Base-by-base conservation (phyloP, 768 basidiomycete species). In the Trametes gibbosa region DNA sequence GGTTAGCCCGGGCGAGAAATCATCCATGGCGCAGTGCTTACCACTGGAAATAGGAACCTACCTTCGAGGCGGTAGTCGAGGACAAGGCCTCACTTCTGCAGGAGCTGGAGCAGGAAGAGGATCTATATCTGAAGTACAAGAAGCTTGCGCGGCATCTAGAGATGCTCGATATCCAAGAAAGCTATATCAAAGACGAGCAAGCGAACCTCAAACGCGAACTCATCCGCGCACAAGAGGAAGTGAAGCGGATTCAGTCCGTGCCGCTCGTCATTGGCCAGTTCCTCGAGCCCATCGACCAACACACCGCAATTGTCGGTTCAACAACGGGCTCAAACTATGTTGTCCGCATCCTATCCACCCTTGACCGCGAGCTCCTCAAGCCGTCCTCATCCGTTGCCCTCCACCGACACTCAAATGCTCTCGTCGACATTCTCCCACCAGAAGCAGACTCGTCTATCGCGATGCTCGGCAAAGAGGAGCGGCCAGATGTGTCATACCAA, bases 231-330 rank as follows among this genome's bases (percentile, higher is more conserved):
- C 97, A 99, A 71, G 97, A 99, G 73, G 97, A 99, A 76, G 97
- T 99, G 70, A 97, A 98, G 76, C 91, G 97, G 58, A 99, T 99
- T 72, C 95, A 98, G 76, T 92, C 92, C 53, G 97, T 99, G 6
- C 97, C 97, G 0, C 86, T 99, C 16, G 97, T 99, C 70, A 99
- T 99, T 69, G 97, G 97, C 56, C 97, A 99, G 74, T 99, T 99
- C 79, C 84, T 98, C 35, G 97, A 99, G 77, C 90, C 97, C 51
- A 98, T 99, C 72, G 97, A 99, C 79, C 92, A 98, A 73, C 86
- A 89, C 66, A 94, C 96, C 16, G 94, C 89, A 61, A 99, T 99
- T 65, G 97, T 98, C 19, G 96, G 95, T 48, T 95, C 92, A 14
- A 99, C 97, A 0, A 98, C 97, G 3, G 97, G 97, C 12, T 94